Evolutionary conservation across 345 rosid species (phyloP), one percentile per base, ranked within the genome.

Genomic region (Murraya koenigii): DNA sequence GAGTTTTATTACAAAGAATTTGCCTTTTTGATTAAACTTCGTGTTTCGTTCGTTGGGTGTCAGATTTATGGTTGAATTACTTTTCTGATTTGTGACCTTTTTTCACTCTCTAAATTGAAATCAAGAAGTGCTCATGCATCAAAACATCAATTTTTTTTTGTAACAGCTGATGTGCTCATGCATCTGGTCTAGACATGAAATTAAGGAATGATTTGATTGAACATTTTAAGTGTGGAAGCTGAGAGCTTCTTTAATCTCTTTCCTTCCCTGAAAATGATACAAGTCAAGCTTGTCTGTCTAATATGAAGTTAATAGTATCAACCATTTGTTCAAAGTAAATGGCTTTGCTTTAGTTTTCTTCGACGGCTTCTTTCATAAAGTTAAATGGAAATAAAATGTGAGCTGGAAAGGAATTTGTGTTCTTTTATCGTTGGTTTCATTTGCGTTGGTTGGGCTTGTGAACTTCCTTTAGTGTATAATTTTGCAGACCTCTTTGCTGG

Each of bases 401-500:
- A 1, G 10, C 22, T 13, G 36, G 38, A 26, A 5, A 61, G 33
- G 65, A 11, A 13, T 36, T 66, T 36, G 49, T 36, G 39, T 35
- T 36, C 2, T 35, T 38, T 66, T 25, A 39, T 30, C n/a, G 2
- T 64, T 23, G 11, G n/a, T 47, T n/a, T 28, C 28, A 41, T 22
- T 56, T 75, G 61, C 33, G 39, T 33, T 67, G 30, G 44, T 25
- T 75, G 52, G 36, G 44, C 6, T 76, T 30, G 20, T 39, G 39
- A 75, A 30, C 44, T 83, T 69, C n/a, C 66, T 7, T 47, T 32
- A 41, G 75, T 81, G 75, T 47, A 36, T 76, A 75, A 75, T 74
- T 71, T 68, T 77, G 75, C 79, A 95, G 98, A 81, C 98, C 98
- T 82, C 80, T 93, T 15, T 95, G 98, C 69, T 95, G 98, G 98